Percentiles rank a stretch among this genome's conserved stretches.
phyloP scores from a whole-genome alignment of 2,329 filamentous ascomycete genomes.

The Sarocladium oryzae region DNA sequence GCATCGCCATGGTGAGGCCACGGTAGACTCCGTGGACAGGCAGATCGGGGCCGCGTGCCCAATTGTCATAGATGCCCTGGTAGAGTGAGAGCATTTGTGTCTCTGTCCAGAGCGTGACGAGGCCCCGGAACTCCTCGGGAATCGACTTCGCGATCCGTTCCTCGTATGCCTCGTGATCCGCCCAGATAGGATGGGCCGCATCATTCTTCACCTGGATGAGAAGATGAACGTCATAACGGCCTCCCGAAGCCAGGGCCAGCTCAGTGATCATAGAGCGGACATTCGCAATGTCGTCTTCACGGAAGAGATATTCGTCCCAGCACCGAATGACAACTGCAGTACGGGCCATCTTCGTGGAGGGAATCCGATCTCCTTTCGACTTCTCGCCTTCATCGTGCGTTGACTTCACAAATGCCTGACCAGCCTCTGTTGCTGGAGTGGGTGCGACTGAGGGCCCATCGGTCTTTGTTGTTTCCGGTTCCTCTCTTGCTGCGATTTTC shows the following conservation, averaged over 20 bases:
- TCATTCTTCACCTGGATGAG: slow-evolving; percentile 80
- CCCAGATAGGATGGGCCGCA: slow-evolving; percentile 68
- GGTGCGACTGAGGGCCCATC: background rate
- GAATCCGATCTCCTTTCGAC: background rate
- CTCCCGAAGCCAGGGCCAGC: slow-evolving; percentile 71
- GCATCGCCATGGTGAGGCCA: slow-evolving; percentile 87
- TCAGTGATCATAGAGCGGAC: slow-evolving; percentile 80
- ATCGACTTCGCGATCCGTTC: slow-evolving; percentile 61
- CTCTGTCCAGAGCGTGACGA: slow-evolving; percentile 90
- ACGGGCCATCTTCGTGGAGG: slow-evolving; percentile 22
- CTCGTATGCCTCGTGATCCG: slow-evolving; percentile 62
- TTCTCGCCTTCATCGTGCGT: background rate
- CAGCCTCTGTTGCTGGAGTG: background rate
- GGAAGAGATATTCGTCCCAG: slow-evolving; percentile 76
- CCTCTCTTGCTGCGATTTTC: background rate
- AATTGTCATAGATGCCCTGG: slow-evolving; percentile 76
- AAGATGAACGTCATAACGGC: slow-evolving; percentile 80
- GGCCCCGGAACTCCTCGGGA: slow-evolving; percentile 78
- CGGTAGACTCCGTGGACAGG: slow-evolving; percentile 90
- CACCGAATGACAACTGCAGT: slow-evolving; percentile 77
- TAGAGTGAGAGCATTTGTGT: slow-evolving; percentile 89
- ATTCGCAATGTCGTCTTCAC: slow-evolving; percentile 73
- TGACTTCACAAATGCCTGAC: background rate
- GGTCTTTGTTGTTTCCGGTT: slow-evolving; percentile 14
- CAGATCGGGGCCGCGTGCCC: slow-evolving; percentile 56